Conservation (phyloP, 2,329 filamentous ascomycete species). For the Neofusicoccum ribis region DNA sequence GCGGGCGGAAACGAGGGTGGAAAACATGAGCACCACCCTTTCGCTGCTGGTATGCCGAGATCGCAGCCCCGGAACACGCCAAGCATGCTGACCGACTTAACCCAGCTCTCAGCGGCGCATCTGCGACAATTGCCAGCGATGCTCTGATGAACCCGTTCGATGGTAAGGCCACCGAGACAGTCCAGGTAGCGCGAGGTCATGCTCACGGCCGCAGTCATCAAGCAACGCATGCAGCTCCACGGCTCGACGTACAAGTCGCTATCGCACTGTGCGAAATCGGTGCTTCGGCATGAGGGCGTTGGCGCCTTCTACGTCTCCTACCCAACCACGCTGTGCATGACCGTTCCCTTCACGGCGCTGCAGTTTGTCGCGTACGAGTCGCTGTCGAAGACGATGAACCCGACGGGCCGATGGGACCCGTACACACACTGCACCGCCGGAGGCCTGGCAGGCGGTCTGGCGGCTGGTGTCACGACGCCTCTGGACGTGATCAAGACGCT, state of each 20-base stretch:
- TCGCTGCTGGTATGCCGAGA: constrained; percentile 74
- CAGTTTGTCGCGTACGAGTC: constrained; percentile 99
- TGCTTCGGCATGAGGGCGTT: constrained; percentile 85
- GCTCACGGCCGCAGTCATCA: constrained; percentile 70
- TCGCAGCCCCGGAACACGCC: constrained; percentile 15
- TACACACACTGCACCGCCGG: constrained; percentile 91
- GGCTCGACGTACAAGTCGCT: constrained; percentile 91
- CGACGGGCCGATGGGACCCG: constrained; percentile 81
- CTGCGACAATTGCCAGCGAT: constrained; percentile 94
- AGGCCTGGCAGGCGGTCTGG: constrained; percentile 88
- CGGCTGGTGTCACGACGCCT: constrained; percentile 89
- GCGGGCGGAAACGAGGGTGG: constrained; percentile 90
- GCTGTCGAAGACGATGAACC: constrained; percentile 90
- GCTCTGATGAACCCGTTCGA: constrained; percentile 99
- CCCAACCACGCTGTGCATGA: constrained; percentile 97
- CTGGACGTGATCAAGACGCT: constrained; percentile 99
- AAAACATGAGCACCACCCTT: constrained; percentile 84
- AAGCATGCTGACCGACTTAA: constrained; percentile 36
- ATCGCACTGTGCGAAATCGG: constrained; percentile 79
- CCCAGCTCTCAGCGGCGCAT: constrained; percentile 85
- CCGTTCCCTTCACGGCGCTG: constrained; percentile 92
- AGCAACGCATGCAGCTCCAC: constrained; percentile 98
- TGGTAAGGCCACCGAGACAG: constrained; percentile 58
- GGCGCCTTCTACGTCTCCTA: constrained; percentile 97
- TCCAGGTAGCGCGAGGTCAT: not conserved